Conservation (phyloP, 169 alveolate genomes). For the Eimeria necatrix region DNA sequence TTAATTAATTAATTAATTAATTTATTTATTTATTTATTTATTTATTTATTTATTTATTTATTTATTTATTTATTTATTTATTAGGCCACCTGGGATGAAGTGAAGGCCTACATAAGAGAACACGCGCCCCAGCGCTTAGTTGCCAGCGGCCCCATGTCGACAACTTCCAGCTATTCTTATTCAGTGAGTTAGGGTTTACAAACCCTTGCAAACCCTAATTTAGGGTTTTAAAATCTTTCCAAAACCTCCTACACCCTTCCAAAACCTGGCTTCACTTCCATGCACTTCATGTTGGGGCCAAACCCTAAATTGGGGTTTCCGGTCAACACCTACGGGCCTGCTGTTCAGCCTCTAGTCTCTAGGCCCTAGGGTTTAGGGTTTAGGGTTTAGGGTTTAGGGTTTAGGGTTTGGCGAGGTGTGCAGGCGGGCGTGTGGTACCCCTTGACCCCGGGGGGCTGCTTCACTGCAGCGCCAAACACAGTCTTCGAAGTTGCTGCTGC, state of each 20-base stretch:
- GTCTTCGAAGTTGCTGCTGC: constrained; percentile 80
- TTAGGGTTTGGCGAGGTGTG: background rate
- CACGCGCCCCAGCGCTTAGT: constrained; percentile 72
- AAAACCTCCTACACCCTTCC: background rate
- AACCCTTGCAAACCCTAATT: too few species aligned
- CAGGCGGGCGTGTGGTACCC: constrained; percentile 81
- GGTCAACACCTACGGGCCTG: too few species aligned
- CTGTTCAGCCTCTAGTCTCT: too few species aligned
- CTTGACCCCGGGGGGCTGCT: constrained; percentile 38
- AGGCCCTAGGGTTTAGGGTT: background rate
- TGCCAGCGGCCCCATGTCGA: constrained; percentile 63
- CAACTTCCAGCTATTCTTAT: constrained; percentile 39
- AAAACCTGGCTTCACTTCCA: too few species aligned
- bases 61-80: too few species aligned
- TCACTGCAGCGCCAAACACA: constrained; percentile 76
- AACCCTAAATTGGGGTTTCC: too few species aligned
- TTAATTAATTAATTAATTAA: too few species aligned
- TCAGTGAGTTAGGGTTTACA: constrained; percentile 38
- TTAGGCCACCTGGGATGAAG: constrained; percentile 82
- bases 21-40: too few species aligned
- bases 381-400: background rate
- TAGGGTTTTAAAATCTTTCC: too few species aligned
- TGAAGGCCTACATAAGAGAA: constrained; percentile 68
- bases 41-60: too few species aligned
- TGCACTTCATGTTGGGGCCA: too few species aligned